A percentile compares a stretch with the other conserved stretches of the same genome.
These are phyloP conservation scores for Colletotrichum acutatum DNA, from an alignment of 2,329 filamentous ascomycete species.

Conservation along the genomic window DNA sequence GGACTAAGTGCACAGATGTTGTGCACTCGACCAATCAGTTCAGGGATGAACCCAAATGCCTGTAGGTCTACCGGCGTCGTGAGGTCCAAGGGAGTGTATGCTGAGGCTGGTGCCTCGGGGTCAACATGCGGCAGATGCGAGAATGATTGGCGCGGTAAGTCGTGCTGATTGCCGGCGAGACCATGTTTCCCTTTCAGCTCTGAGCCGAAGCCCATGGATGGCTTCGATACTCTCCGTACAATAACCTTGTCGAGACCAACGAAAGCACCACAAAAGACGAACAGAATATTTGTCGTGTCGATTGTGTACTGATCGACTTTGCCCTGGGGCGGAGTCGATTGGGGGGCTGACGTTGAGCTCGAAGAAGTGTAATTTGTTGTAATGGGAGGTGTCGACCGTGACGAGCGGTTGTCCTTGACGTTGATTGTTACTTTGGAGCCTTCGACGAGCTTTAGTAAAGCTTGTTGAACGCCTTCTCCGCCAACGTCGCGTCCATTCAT, in stretches of 20 bases:
- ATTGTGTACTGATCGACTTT: conserved; percentile 77
- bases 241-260: conserved; percentile 91
- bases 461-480: conserved; percentile 96
- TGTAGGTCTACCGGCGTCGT: conserved; percentile 82
- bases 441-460: conserved; percentile 94
- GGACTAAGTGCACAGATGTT: conserved; percentile 88
- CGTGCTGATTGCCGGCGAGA: conserved; percentile 61
- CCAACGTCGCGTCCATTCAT: conserved; percentile 93
- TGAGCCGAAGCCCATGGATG: conserved; percentile 91
- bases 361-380: conserved; percentile 63
- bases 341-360: conserved; percentile 57
- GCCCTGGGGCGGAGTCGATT: conserved; percentile 56
- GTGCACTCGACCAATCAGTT: conserved; percentile 94
- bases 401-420: conserved; percentile 80
- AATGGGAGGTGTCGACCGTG: conserved; percentile 62
- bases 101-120: conserved; percentile 44
- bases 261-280: conserved; percentile 96
- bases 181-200: conserved; percentile 72
- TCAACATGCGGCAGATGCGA: conserved; percentile 67
- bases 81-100: conserved; percentile 74
- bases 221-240: conserved; percentile 85
- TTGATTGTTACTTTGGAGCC: conserved; percentile 93
- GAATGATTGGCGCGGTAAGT: conserved; percentile 73
- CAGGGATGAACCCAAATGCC: conserved; percentile 90
- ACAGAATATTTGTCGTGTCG: conserved; percentile 95